These are phyloP conservation scores for Plectranthus barbatus DNA, from an alignment of 257 asterid species.

Conservation along the genomic window DNA sequence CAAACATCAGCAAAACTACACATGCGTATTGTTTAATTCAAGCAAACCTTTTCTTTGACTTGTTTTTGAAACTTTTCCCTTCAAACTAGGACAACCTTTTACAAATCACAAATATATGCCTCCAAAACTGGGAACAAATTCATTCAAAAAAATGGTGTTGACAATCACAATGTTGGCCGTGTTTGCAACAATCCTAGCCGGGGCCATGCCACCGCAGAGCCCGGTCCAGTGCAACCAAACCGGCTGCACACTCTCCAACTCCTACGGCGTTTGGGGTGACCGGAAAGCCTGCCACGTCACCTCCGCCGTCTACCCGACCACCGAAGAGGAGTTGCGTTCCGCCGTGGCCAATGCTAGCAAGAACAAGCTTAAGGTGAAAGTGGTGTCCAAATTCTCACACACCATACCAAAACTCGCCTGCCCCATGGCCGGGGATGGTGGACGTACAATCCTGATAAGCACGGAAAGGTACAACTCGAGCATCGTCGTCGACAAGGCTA, in stretches of 20 bases:
- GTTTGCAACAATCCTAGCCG: not conserved
- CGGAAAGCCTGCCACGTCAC: slow-evolving; percentile 42
- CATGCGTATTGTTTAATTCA: not conserved
- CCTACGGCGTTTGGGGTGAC: slow-evolving; percentile 74
- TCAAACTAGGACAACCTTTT: not conserved
- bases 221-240: slow-evolving; percentile 48
- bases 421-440: slow-evolving; percentile 18
- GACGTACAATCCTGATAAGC: slow-evolving; percentile 43
- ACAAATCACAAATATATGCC: no score
- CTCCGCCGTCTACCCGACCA: slow-evolving; percentile 47
- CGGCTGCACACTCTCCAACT: slow-evolving; percentile 49
- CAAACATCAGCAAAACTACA: no score
- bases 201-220: slow-evolving; percentile 59
- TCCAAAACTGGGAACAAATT: slow-evolving; percentile 4
- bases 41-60: not conserved
- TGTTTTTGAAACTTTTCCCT: not conserved
- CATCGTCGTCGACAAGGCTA: slow-evolving; percentile 31
- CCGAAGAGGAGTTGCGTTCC: slow-evolving; percentile 50
- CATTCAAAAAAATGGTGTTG: not conserved
- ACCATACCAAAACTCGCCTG: slow-evolving; percentile 69
- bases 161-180: not conserved
- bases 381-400: slow-evolving; percentile 66
- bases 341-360: slow-evolving; percentile 55
- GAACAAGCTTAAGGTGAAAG: slow-evolving; percentile 44
- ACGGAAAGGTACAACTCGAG: slow-evolving; percentile 43